Evolutionary conservation across 2,329 filamentous ascomycete species (phyloP).

Genomic region (Penicillium sp.): DNA sequence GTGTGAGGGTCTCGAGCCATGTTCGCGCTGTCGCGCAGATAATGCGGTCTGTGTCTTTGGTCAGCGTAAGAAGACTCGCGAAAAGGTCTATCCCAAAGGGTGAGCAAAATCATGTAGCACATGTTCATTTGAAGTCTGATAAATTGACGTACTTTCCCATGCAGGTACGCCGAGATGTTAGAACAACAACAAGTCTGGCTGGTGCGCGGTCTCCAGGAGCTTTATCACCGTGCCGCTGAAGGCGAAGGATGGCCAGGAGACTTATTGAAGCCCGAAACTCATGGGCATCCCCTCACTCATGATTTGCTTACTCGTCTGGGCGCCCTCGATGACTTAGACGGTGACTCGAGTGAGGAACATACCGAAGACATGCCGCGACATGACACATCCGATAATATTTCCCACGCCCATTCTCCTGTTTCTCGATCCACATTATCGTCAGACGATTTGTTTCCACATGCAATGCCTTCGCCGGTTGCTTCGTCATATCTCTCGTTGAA

Average conservation of each 20-base stretch:
- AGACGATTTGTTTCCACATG: conserved; percentile 32
- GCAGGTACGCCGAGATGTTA: conserved; percentile 61
- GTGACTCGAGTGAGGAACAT: conserved; percentile 56
- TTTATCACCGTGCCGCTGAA: conserved; percentile 50
- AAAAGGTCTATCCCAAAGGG: conserved; percentile 65
- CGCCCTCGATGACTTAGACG: conserved; percentile 49
- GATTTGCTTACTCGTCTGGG: conserved; percentile 57
- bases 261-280: conserved; percentile 46
- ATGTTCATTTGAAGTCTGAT: conserved; percentile 7
- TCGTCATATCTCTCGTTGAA: no score
- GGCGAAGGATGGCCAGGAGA: conserved; percentile 54
- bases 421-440: conserved; percentile 27
- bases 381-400: conserved; percentile 53
- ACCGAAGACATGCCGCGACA: conserved; percentile 48
- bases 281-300: conserved; percentile 57
- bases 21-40: conserved; percentile 57
- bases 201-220: conserved; percentile 55
- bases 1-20: conserved; percentile 60
- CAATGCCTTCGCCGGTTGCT: conserved; percentile 37
- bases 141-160: conserved; percentile 2
- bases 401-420: conserved; percentile 48
- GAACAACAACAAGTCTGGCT: conserved; percentile 60
- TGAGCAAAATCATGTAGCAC: no score
- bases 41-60: conserved; percentile 61
- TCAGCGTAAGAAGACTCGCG: conserved; percentile 60